Percentiles rank a stretch among this genome's conserved stretches.
Conservation (phyloP, 345 rosid genomes). For the Dipteronia sinensis region DNA sequence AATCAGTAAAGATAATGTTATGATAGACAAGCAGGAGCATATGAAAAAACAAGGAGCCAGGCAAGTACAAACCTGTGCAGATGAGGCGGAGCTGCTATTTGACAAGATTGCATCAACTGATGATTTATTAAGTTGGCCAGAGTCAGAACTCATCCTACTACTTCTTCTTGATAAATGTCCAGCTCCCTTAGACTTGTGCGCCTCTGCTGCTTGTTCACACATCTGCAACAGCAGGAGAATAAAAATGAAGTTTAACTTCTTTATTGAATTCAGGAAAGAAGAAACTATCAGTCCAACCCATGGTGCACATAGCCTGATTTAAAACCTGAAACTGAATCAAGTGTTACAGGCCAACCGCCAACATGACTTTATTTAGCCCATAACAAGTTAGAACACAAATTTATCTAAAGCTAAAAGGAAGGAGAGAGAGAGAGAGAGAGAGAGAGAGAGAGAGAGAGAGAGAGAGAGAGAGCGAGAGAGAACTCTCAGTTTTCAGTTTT, state of each 20-base stretch:
- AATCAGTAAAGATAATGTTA: background rate
- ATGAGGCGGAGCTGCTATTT: slow-evolving; percentile 44
- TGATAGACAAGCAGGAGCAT: background rate
- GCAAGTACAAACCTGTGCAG: slow-evolving; percentile 57
- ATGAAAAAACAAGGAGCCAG: background rate
- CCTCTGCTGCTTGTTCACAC: slow-evolving; percentile 98
- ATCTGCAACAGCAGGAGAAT: slow-evolving; percentile 48
- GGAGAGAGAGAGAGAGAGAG: too few relatives aligned
- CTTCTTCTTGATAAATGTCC: slow-evolving; percentile 69
- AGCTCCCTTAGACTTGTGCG: slow-evolving; percentile 75
- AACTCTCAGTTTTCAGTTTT: background rate
- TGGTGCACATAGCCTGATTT: background rate
- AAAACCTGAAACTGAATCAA: slow-evolving; percentile 1
- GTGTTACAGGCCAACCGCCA: background rate
- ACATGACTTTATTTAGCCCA: background rate
- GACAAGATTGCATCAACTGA: slow-evolving; percentile 93
- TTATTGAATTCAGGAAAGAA: slow-evolving; percentile 1
- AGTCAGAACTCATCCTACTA: slow-evolving; percentile 61
- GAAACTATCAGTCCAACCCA: slow-evolving; percentile 2
- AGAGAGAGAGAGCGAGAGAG: too few relatives aligned
- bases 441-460: too few relatives aligned
- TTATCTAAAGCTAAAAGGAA: background rate
- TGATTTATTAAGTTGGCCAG: slow-evolving; percentile 62
- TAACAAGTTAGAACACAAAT: background rate
- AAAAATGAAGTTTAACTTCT: slow-evolving; percentile 2